A percentile compares a stretch with the other conserved stretches of the same genome.
Conservation (phyloP, 495 filamentous ascomycete species). For the Lindgomyces ingoldianus region DNA sequence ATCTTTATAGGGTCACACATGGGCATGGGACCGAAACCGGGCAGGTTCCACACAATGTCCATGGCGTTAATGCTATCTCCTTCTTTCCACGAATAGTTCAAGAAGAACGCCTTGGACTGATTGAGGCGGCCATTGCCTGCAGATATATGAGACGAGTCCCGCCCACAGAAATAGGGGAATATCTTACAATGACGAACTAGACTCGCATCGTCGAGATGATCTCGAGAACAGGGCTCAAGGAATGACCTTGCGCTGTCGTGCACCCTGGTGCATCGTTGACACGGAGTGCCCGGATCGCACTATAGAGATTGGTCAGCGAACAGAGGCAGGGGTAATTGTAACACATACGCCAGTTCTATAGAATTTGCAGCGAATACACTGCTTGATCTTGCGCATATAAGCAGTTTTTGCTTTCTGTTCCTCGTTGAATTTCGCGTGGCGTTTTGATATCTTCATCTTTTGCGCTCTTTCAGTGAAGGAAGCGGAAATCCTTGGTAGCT, state of each 20-base stretch:
- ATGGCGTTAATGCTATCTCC: neutral
- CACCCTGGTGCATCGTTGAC: conserved; percentile 16
- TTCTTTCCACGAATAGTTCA: conserved; percentile 7
- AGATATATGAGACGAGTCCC: neutral
- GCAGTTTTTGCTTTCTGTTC: conserved; percentile 8
- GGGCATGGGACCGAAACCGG: conserved; percentile 23
- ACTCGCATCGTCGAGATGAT: conserved; percentile 15
- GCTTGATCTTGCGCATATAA: conserved; percentile 20
- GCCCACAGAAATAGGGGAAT: neutral
- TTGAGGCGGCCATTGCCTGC: conserved; percentile 32
- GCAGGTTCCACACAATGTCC: conserved; percentile 28
- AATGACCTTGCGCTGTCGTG: conserved; percentile 25
- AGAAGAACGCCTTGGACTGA: conserved; percentile 20
- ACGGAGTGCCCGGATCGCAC: conserved; percentile 32
- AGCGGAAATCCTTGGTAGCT: conserved; percentile 13
- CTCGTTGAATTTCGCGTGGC: conserved; percentile 8
- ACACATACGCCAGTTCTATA: conserved; percentile 30
- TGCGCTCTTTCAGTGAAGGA: conserved; percentile 10
- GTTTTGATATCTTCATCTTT: conserved; percentile 5
- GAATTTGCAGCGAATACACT: conserved; percentile 33
- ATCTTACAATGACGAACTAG: conserved; percentile 33
- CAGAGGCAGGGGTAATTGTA: neutral
- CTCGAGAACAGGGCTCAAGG: conserved; percentile 23
- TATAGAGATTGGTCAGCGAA: conserved; percentile 11
- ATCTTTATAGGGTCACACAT: neutral